These are phyloP conservation scores for Debaryomyces psychrophilus DNA, from an alignment of 1,139 yeast species.

Conservation along the genomic window DNA sequence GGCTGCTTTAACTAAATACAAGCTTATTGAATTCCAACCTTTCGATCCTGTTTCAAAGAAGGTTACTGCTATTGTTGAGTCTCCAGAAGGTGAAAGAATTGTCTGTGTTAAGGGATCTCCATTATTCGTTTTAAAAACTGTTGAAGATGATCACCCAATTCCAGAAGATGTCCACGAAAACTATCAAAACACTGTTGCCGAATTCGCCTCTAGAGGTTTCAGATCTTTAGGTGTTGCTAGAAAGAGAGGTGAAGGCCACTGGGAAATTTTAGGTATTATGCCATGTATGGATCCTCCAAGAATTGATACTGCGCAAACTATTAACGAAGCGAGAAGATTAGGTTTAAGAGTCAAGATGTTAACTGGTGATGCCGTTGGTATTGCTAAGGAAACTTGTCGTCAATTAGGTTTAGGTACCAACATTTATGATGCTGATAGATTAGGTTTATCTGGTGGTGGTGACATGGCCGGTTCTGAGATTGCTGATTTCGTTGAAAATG, in stretches of 20 bases:
- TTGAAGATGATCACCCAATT: constrained; percentile 94
- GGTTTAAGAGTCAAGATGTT: constrained; percentile 98
- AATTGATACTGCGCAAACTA: constrained; percentile 97
- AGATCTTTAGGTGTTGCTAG: constrained; percentile 98
- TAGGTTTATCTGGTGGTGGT: constrained; percentile 96
- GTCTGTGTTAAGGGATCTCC: constrained; percentile 99
- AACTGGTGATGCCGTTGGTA: constrained; percentile 99
- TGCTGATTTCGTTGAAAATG: constrained; percentile 94
- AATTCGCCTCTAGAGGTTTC: constrained; percentile 98
- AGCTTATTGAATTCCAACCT: constrained; percentile 94
- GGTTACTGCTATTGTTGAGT: constrained; percentile 91
- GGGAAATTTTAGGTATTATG: constrained; percentile 98
- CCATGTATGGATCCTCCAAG: constrained; percentile 99
- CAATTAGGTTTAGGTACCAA: constrained; percentile 96
- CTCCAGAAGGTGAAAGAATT: constrained; percentile 96
- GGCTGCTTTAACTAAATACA: constrained; percentile 93
- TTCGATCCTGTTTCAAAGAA: constrained; percentile 97
- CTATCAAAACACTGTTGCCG: constrained; percentile 96
- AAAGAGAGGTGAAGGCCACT: constrained; percentile 98
- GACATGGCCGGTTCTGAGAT: constrained; percentile 96
- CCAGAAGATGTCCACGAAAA: constrained; percentile 94
- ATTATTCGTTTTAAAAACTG: constrained; percentile 90
- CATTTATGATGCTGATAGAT: constrained; percentile 96
- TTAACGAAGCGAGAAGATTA: constrained; percentile 86
- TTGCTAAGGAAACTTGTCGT: constrained; percentile 98